Percentiles rank a stretch among this genome's conserved stretches.
phyloP scores from a whole-genome alignment of 2,329 filamentous ascomycete genomes.

The Epichloe sp. region DNA sequence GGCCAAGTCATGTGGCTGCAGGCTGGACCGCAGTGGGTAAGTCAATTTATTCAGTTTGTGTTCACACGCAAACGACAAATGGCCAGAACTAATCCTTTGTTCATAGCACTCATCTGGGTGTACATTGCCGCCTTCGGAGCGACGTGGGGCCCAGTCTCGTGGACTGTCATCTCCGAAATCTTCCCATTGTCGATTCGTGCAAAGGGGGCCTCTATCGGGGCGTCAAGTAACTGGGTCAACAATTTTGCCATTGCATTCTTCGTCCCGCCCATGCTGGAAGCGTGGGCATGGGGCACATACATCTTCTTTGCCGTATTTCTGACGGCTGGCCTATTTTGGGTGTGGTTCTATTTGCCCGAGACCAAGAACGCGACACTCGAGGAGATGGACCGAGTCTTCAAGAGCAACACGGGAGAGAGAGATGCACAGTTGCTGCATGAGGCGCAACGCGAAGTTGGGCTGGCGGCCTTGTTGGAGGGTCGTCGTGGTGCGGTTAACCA shows the following conservation, averaged over 20 bases:
- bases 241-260: conserved; percentile 35
- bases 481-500: background rate
- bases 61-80: no score
- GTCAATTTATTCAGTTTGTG: no score
- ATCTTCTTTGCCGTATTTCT: conserved; percentile 43
- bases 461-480: conserved; percentile 6
- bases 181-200: conserved; percentile 26
- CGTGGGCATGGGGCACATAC: conserved; percentile 34
- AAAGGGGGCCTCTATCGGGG: conserved; percentile 13
- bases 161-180: conserved; percentile 35
- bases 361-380: conserved; percentile 41
- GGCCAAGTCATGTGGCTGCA: no score
- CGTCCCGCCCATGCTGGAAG: conserved; percentile 25
- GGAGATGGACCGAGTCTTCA: conserved; percentile 39
- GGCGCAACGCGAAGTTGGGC: conserved; percentile 12
- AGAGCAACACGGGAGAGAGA: conserved; percentile 20
- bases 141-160: conserved; percentile 29
- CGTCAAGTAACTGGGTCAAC: conserved; percentile 23
- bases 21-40: no score
- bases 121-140: no score
- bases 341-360: conserved; percentile 38
- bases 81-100: no score
- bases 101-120: no score
- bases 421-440: conserved; percentile 13
- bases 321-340: conserved; percentile 31